A percentile compares a stretch with the other conserved stretches of the same genome.
phyloP scores from a whole-genome alignment of 2,329 filamentous ascomycete genomes.

The Cladophialophora chaetospira region DNA sequence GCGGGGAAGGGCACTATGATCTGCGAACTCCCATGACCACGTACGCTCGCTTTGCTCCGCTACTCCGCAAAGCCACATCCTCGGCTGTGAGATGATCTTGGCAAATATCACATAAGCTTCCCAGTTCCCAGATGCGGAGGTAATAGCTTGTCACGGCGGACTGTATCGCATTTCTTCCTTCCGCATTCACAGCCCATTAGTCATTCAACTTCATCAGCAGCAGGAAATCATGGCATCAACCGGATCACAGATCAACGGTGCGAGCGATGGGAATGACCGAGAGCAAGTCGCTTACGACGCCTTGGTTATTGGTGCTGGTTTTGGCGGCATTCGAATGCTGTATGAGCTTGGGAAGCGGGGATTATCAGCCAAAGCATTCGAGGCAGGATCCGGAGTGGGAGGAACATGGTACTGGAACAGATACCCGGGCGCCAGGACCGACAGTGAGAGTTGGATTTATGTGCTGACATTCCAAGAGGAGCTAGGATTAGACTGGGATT shows the following conservation, averaged over 20 bases:
- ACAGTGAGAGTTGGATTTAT: conserved; percentile 51
- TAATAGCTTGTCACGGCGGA: too few relatives aligned
- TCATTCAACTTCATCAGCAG: background rate
- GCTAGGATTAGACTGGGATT: conserved; percentile 41
- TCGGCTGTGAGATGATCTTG: too few relatives aligned
- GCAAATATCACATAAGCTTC: too few relatives aligned
- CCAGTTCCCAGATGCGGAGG: too few relatives aligned
- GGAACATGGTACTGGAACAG: conserved; percentile 44
- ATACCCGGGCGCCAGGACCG: conserved; percentile 49
- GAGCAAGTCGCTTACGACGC: conserved; percentile 32
- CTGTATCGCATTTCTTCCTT: background rate
- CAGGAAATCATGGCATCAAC: background rate
- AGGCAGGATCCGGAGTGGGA: conserved; percentile 50
- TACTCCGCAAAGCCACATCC: too few relatives aligned
- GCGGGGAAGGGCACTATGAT: too few relatives aligned
- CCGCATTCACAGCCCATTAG: background rate
- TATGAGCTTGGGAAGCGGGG: conserved; percentile 55
- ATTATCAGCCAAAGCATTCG: conserved; percentile 51
- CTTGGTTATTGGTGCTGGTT: conserved; percentile 35
- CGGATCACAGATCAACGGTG: background rate
- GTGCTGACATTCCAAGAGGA: conserved; percentile 34
- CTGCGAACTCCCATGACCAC: too few relatives aligned
- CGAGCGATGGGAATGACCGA: background rate
- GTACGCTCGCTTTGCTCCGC: too few relatives aligned
- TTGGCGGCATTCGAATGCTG: conserved; percentile 53